A percentile compares a stretch with the other conserved stretches of the same genome.
These are phyloP conservation scores for Lepidium africanum DNA, from an alignment of 345 rosid species.

Conservation along the genomic window DNA sequence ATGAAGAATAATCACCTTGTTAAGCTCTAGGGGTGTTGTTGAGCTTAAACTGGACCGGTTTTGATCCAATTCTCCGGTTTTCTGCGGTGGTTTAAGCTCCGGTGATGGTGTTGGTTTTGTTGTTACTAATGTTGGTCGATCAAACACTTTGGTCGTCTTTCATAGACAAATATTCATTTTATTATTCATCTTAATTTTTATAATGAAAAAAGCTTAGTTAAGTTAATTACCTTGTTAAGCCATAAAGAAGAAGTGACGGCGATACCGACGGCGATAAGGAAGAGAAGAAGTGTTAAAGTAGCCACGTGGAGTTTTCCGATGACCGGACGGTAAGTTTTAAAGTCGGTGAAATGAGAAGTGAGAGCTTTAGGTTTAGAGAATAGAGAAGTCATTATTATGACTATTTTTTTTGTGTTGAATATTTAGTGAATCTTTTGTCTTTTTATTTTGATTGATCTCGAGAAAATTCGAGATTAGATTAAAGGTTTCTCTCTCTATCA, in stretches of 20 bases:
- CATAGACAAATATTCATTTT: not conserved
- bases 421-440: not conserved
- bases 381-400: constrained; percentile 19
- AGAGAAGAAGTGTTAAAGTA: constrained; percentile 16
- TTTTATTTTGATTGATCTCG: not conserved
- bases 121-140: constrained; percentile 12
- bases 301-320: constrained; percentile 26
- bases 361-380: constrained; percentile 27
- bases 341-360: constrained; percentile 13
- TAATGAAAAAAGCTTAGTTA: not conserved
- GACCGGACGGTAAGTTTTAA: constrained; percentile 9
- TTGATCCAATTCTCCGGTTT: constrained; percentile 10
- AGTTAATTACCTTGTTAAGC: constrained; percentile 16
- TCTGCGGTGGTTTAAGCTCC: constrained; percentile 13
- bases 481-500: not conserved
- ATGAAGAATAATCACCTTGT: not conserved
- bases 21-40: not conserved
- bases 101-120: not conserved
- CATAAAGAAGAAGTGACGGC: constrained; percentile 27
- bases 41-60: constrained; percentile 17
- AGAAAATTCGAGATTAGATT: not conserved
- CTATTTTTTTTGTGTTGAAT: not conserved
- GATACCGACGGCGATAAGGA: constrained; percentile 12
- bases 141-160: constrained; percentile 6
- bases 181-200: not conserved